These are phyloP conservation scores for Mycena kentingensis DNA, from an alignment of 768 basidiomycete species.

Conservation along the genomic window DNA sequence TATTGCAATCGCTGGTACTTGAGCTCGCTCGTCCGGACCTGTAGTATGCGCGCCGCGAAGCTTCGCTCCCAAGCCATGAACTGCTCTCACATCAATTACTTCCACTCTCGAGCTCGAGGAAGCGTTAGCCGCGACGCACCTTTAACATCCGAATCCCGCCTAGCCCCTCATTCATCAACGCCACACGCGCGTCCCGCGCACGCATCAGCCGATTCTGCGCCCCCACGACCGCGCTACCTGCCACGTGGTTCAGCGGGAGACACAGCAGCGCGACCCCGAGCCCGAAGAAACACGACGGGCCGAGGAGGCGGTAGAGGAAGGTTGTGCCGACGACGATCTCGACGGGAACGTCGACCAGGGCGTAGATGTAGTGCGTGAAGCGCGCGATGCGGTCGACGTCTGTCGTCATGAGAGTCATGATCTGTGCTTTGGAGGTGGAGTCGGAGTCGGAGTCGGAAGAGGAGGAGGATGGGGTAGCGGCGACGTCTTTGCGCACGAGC, in stretches of 20 bases:
- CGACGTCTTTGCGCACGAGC: slow-evolving; percentile 66
- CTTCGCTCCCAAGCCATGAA: slow-evolving; percentile 78
- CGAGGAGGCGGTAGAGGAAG: slow-evolving; percentile 80
- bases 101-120: slow-evolving; percentile 21
- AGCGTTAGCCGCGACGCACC: slow-evolving; percentile 37
- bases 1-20: slow-evolving; percentile 68
- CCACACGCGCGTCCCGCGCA: slow-evolving; percentile 68
- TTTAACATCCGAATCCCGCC: slow-evolving; percentile 92
- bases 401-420: slow-evolving; percentile 95
- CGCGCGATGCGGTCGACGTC: slow-evolving; percentile 89
- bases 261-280: slow-evolving; percentile 70
- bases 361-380: slow-evolving; percentile 73
- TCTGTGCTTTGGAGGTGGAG: slow-evolving; percentile 71
- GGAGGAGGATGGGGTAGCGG: slow-evolving; percentile 32
- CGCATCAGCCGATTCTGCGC: slow-evolving; percentile 86
- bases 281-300: slow-evolving; percentile 82
- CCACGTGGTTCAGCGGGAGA: slow-evolving; percentile 79
- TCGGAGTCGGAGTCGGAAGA: background rate
- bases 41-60: slow-evolving; percentile 61
- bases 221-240: slow-evolving; percentile 72
- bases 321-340: slow-evolving; percentile 73
- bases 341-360: slow-evolving; percentile 74
- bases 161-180: slow-evolving; percentile 78
- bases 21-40: slow-evolving; percentile 61
- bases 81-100: slow-evolving; percentile 39